Evolutionary conservation across 768 basidiomycete species (phyloP).

Genomic region (Multifurca ochricompacta): DNA sequence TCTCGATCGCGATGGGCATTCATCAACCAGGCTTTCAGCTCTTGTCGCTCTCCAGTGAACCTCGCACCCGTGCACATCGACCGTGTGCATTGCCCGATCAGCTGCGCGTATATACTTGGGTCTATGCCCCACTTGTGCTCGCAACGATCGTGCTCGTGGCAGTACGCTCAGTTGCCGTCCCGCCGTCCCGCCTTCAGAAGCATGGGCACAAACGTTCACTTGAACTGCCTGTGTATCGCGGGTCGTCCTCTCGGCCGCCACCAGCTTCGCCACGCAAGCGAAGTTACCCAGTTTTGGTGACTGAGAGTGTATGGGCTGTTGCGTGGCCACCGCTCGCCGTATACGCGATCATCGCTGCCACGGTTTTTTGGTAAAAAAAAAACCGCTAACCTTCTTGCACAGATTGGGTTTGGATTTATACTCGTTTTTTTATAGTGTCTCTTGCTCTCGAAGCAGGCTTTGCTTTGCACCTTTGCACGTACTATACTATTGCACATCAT

Average conservation of each 20-base stretch:
- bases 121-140: constrained; percentile 62
- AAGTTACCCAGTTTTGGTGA: background rate
- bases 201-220: background rate
- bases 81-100: constrained; percentile 84
- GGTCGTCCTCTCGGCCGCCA: background rate
- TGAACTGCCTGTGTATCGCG: background rate
- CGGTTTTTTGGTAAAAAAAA: background rate
- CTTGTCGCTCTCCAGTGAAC: constrained; percentile 54
- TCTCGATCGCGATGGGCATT: constrained; percentile 88
- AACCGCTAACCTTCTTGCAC: too few species aligned
- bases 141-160: constrained; percentile 49
- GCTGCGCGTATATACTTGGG: constrained; percentile 60
- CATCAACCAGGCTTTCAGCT: constrained; percentile 83
- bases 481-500: background rate
- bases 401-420: too few species aligned
- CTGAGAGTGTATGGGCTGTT: background rate
- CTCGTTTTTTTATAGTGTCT: too few species aligned
- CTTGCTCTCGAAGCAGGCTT: background rate
- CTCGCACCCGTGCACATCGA: constrained; percentile 40
- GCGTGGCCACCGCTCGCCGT: constrained; percentile 8
- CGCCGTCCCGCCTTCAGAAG: background rate
- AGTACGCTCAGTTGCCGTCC: background rate
- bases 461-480: background rate
- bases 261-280: background rate
- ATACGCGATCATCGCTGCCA: background rate